Percentiles rank a stretch among this genome's conserved stretches.
Evolutionary conservation across 2,329 filamentous ascomycete genomes (phyloP).

Genomic region (Cercospora zeina): DNA sequence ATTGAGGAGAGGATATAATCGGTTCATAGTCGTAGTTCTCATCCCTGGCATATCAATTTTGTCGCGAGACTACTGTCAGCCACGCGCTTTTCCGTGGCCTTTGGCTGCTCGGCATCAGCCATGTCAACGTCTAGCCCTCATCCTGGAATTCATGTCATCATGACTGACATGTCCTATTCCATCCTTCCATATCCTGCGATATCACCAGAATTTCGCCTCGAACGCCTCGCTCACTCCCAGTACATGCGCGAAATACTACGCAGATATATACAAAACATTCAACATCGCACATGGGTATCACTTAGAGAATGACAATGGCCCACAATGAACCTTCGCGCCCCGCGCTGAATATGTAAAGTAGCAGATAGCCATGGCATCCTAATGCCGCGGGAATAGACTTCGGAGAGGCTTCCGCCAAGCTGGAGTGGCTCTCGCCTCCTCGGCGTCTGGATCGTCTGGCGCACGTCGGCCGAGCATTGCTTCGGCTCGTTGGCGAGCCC

Average conservation of each 20-base stretch:
- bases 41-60: background rate
- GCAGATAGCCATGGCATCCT: background rate
- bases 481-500: constrained; percentile 50
- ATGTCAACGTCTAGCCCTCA: background rate
- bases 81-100: background rate
- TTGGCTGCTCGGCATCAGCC: background rate
- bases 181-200: background rate
- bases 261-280: constrained; percentile 8
- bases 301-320: constrained; percentile 17
- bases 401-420: constrained; percentile 37
- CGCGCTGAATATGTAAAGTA: background rate
- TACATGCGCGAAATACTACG: background rate
- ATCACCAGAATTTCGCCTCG: background rate
- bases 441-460: constrained; percentile 35
- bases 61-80: background rate
- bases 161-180: background rate
- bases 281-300: constrained; percentile 17
- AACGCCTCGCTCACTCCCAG: constrained; percentile 1
- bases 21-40: background rate
- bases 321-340: constrained; percentile 4
- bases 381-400: constrained; percentile 35
- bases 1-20: background rate
- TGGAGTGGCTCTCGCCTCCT: constrained; percentile 32
- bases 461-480: constrained; percentile 43
- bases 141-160: constrained; percentile 2